phyloP scores from a whole-genome alignment of 257 asterid species.

The Vinca minor region DNA sequence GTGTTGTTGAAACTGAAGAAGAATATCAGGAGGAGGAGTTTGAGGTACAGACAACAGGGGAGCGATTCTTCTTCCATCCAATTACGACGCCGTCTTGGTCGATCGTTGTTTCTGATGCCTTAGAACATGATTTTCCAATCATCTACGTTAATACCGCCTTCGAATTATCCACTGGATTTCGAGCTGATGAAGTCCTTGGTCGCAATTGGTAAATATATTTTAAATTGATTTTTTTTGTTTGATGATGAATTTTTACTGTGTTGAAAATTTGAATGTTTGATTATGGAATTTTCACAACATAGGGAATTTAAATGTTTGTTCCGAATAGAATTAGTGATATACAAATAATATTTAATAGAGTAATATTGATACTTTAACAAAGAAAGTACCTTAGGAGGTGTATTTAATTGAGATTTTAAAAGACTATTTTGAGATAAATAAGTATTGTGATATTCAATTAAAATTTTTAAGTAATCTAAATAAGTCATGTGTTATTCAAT shows the following conservation, averaged over 20 bases:
- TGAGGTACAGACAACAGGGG: conserved; percentile 16
- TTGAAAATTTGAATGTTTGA: neutral
- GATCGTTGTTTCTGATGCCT: conserved; percentile 73
- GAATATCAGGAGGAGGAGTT: conserved; percentile 4
- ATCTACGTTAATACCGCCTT: conserved; percentile 67
- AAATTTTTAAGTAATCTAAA: no score
- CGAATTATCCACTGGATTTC: conserved; percentile 75
- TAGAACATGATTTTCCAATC: conserved; percentile 69
- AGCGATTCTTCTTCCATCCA: conserved; percentile 41
- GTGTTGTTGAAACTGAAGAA: conserved; percentile 10
- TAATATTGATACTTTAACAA: no score
- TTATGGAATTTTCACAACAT: no score
- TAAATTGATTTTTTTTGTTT: neutral
- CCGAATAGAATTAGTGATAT: no score
- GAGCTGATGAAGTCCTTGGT: conserved; percentile 84
- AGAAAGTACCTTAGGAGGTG: no score
- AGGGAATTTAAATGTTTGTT: no score
- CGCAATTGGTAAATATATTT: conserved; percentile 65
- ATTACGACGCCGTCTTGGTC: conserved; percentile 49
- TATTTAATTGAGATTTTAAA: no score
- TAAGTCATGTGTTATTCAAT: no score
- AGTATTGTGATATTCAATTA: no score
- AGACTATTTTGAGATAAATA: no score
- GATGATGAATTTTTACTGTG: neutral
- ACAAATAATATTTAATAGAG: no score